Evolutionary conservation across 176 grass and related monocot species (phyloP).

Genomic region (sorghum (Sorghum bicolor)): Sorghum_bicolor_NCBIv3 NC_012874.2:4481001-4481500

Average conservation of each 20-base stretch:
- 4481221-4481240: not conserved
- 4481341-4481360: not conserved
- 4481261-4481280: not conserved
- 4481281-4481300: not conserved
- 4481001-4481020: no score
- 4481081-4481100: not conserved
- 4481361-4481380: not conserved
- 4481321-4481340: not conserved
- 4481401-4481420: not conserved
- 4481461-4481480: not conserved
- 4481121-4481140: not conserved
- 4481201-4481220: not conserved
- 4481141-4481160: not conserved
- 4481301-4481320: not conserved
- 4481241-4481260: not conserved
- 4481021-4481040: not conserved
- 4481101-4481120: not conserved
- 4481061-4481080: not conserved
- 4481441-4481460: not conserved
- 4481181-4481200: not conserved
- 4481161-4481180: constrained; percentile 16
- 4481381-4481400: constrained; percentile 9
- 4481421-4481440: not conserved
- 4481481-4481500: not conserved
- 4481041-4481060: not conserved